Base-by-base conservation (phyloP, 139 green algal species). In the Chlorella sp. region DNA sequence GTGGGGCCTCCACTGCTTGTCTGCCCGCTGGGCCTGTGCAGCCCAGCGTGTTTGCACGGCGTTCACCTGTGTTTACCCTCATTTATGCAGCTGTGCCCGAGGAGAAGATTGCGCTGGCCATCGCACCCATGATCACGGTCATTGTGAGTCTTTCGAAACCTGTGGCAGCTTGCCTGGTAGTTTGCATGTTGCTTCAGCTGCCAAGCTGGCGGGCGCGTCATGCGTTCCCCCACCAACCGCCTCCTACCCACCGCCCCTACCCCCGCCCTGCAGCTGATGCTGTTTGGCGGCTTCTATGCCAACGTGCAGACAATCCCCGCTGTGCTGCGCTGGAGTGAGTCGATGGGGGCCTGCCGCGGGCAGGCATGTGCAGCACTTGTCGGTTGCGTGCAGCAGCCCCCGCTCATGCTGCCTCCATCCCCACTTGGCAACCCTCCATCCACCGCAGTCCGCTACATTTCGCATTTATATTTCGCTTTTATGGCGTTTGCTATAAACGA, bases 401-500 rank as follows among this genome's bases (percentile, higher is more conserved):
- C 15, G 13, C 51, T n/a, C 51, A 60, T 60, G 47, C 18, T 28
- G 44, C 57, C 63, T 44, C 28, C 38, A 25, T 4, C 18, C 39
- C 69, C 69, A 6, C 44, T 51, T 9, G 44, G n/a, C 71, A 6
- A 17, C 72, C 20, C 11, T 26, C 25, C 70, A 28, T 28, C 30
- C 25, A 26, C 30, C 25, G 57, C 57, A 69, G 73, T 81, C 55
- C 74, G 81, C 39, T 87, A 85, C 70, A 47, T 88, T 9, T 91
- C 85, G 5, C 83, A 91, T 72, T 82, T 93, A 6, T 83, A 84
- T 55, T 87, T 83, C 69, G 81, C 57, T 0, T 87, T 90, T 65
- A 86, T 92, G 76, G 86, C 38, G 23, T 71, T 91, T 1, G 60
- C 85, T 57, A 86, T 91, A 63, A 94, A 94, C 70, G 90, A 94